phyloP scores from a whole-genome alignment of 1,284 basidiomycete genomes.

The Ustilago trichophora region DNA sequence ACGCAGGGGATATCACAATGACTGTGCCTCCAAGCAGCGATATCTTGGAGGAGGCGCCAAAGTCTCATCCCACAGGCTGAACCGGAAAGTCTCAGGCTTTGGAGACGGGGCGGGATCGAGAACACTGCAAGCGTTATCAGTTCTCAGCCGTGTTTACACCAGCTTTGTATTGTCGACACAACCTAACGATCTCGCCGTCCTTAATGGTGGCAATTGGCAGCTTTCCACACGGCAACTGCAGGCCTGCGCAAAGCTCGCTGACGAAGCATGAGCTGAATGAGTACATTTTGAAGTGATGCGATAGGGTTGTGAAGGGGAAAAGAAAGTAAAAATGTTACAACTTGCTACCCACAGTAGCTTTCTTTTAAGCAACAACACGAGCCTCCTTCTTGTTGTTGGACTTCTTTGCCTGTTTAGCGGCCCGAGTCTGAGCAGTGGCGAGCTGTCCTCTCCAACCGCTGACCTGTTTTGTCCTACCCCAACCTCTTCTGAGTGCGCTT shows the following conservation, averaged over 20 bases:
- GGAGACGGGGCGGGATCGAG: too few relatives aligned
- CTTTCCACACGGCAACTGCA: too few relatives aligned
- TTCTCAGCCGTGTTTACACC: too few relatives aligned
- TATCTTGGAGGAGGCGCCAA: background rate
- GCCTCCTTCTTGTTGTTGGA: background rate
- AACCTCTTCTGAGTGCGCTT: conserved; percentile 51
- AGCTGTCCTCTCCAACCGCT: conserved; percentile 38
- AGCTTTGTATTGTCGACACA: too few relatives aligned
- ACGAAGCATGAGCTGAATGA: too few relatives aligned
- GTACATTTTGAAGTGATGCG: too few relatives aligned
- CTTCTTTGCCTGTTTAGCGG: background rate
- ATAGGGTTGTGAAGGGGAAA: background rate
- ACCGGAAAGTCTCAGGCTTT: too few relatives aligned
- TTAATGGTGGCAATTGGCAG: too few relatives aligned
- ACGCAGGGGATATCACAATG: background rate
- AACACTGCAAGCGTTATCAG: too few relatives aligned
- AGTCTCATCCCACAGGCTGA: conserved; percentile 3
- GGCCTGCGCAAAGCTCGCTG: too few relatives aligned
- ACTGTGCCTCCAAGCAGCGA: background rate
- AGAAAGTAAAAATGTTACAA: background rate
- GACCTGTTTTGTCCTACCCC: conserved; percentile 51
- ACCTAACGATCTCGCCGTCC: too few relatives aligned
- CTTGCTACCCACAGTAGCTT: background rate
- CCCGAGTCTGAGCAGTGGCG: conserved; percentile 14
- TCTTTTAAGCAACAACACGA: conserved; percentile 16